These are phyloP conservation scores for Myxozyma neglecta DNA, from an alignment of 805 yeast species.

Conservation along the genomic window DNA sequence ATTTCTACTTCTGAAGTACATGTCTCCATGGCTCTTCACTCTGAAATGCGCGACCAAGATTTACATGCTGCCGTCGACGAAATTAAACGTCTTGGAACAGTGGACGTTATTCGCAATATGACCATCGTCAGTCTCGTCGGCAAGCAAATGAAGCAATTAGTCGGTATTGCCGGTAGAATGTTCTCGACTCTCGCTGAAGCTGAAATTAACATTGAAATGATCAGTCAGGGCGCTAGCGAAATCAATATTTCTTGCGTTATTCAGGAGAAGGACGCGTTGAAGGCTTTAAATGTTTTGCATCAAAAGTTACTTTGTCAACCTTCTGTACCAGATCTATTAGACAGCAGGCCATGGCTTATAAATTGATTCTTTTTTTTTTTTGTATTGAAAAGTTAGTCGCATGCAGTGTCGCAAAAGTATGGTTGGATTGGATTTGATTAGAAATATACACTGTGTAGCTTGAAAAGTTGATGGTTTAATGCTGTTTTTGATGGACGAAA, in stretches of 20 bases:
- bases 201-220: constrained; percentile 93
- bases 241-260: constrained; percentile 95
- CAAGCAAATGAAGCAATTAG: constrained; percentile 92
- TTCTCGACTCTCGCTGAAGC: constrained; percentile 91
- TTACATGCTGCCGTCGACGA: constrained; percentile 74
- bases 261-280: constrained; percentile 74
- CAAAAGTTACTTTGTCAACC: constrained; percentile 54
- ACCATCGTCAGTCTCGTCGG: constrained; percentile 94
- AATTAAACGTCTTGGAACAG: constrained; percentile 76
- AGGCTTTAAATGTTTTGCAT: constrained; percentile 85
- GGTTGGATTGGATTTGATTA: too few species aligned
- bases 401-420: too few species aligned
- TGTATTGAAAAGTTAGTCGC: too few species aligned
- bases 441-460: background rate
- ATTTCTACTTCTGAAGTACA: constrained; percentile 97
- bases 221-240: constrained; percentile 97
- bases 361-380: background rate
- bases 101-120: constrained; percentile 83
- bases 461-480: background rate
- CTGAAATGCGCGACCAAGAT: constrained; percentile 51
- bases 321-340: constrained; percentile 19
- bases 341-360: constrained; percentile 28
- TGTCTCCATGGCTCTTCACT: constrained; percentile 95
- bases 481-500: background rate
- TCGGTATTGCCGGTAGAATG: constrained; percentile 97